Percentiles rank a stretch among this genome's conserved stretches.
These are phyloP conservation scores for Ganoderma lingzhi DNA, from an alignment of 1,284 basidiomycete genomes.

Conservation along the genomic window DNA sequence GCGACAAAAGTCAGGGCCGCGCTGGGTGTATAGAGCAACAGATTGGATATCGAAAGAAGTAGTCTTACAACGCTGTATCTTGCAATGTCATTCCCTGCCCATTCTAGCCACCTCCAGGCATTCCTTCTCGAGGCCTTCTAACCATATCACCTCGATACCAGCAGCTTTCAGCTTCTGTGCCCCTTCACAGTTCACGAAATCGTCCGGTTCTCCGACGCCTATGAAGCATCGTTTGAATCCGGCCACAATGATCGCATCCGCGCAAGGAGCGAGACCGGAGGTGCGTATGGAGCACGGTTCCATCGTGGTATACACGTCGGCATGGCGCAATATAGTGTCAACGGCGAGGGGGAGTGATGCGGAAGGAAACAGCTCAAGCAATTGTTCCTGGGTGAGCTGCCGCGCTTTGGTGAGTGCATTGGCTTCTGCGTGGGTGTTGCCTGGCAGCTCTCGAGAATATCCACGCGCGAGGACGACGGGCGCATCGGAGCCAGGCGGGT, in stretches of 20 bases:
- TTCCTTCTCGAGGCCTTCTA: constrained; percentile 74
- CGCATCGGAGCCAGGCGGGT: constrained; percentile 46
- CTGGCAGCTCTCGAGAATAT: constrained; percentile 91
- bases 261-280: constrained; percentile 89
- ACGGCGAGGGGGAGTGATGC: constrained; percentile 34
- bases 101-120: constrained; percentile 81
- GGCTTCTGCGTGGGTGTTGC: constrained; percentile 98
- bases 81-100: constrained; percentile 39
- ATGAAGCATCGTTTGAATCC: constrained; percentile 84
- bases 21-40: constrained; percentile 8
- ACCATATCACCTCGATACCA: constrained; percentile 81
- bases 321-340: constrained; percentile 59
- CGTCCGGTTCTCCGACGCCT: constrained; percentile 92
- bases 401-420: constrained; percentile 88
- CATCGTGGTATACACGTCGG: constrained; percentile 93
- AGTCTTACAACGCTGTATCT: constrained; percentile 18
- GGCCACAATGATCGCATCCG: constrained; percentile 83
- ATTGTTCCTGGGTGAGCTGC: constrained; percentile 50
- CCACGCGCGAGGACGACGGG: constrained; percentile 79
- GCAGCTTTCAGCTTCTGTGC: constrained; percentile 78
- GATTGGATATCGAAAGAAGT: constrained; percentile 7
- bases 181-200: constrained; percentile 96
- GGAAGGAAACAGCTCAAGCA: constrained; percentile 53
- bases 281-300: constrained; percentile 95
- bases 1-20: constrained; percentile 38